These are phyloP conservation scores for Porpolomopsis calyptriformis DNA, from an alignment of 768 basidiomycete species.

Conservation along the genomic window DNA sequence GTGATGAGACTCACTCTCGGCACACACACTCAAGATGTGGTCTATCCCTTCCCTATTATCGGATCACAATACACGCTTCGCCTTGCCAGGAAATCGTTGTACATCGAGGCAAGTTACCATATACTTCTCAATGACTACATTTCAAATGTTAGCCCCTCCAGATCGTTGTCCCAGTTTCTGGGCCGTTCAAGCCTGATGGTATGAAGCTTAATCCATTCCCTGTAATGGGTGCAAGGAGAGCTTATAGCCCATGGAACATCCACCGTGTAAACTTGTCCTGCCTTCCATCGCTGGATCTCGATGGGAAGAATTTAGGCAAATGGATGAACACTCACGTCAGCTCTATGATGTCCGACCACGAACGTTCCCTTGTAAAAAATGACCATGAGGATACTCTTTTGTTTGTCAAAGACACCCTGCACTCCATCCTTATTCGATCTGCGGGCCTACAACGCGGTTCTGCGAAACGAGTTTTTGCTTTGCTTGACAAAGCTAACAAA, in stretches of 20 bases:
- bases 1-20: slow-evolving; percentile 23
- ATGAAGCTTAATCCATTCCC: slow-evolving; percentile 21
- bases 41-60: slow-evolving; percentile 36
- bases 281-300: slow-evolving; percentile 14
- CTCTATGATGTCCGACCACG: slow-evolving; percentile 10
- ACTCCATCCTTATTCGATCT: slow-evolving; percentile 5
- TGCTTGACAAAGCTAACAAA: slow-evolving; percentile 14
- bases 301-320: slow-evolving; percentile 5
- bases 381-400: slow-evolving; percentile 4
- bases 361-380: slow-evolving; percentile 7
- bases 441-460: not conserved
- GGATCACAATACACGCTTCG: slow-evolving; percentile 28
- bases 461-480: slow-evolving; percentile 13
- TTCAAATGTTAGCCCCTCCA: not conserved
- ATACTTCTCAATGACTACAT: not conserved
- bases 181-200: slow-evolving; percentile 9
- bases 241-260: slow-evolving; percentile 19
- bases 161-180: slow-evolving; percentile 13
- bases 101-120: slow-evolving; percentile 30
- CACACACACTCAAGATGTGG: slow-evolving; percentile 17
- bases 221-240: slow-evolving; percentile 8
- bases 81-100: slow-evolving; percentile 45
- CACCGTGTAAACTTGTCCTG: slow-evolving; percentile 24
- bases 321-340: slow-evolving; percentile 12
- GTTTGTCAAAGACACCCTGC: slow-evolving; percentile 11